Base-by-base conservation (phyloP, 2,329 filamentous ascomycete genomes). In the Xylariaceae sp. region DNA sequence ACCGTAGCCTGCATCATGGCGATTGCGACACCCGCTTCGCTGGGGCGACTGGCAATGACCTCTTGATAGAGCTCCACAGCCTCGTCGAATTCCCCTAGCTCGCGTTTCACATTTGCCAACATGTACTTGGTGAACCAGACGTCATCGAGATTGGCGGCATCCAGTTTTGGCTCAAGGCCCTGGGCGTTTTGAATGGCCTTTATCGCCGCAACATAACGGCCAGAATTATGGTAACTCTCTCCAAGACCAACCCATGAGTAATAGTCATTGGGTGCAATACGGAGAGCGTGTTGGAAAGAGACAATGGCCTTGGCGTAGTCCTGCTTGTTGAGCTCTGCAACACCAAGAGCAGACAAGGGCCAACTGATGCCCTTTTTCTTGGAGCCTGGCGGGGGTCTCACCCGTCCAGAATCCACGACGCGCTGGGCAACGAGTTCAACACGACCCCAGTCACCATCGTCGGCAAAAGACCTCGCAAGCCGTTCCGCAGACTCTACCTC, bases 61-160 rank as follows among this genome's bases (percentile, higher is more conserved):
- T 80, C 75, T 60, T 83, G 80, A 64, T 97, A 96, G 6, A 90
- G 82, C 22, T 75, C 69, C 53, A 96, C 88, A 0, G 94, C 89
- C 49, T 89, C 85, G 54, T 96, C 88, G 62, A 87, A 96, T 40
- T 95, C 87, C n/a, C 90, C 91, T 44, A 97, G 78, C 66, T 97
- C 93, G 48, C 92, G 84, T 69, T 91, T 90, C 49, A 99, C 89
- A 63, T 99, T 97, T 39, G 90, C 92, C 54, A 97, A 82, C 87
- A 99, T 95, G 69, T 97, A 97, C 66, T 90, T 90, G 7, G 92
- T 92, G 68, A 97, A 99, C 94, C 94, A 99, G 10, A 83, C 88
- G 60, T 95, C 88, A 0, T 81, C 84, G 17, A 75, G 66, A 33
- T 82, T 76, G 42, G 80, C 70, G 64, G 78, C 65, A n/a, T 76